Evolutionary conservation across 2,329 filamentous ascomycete genomes (phyloP), one percentile per base, ranked within the genome.

Genomic region (Colletotrichum eleusines): DNA sequence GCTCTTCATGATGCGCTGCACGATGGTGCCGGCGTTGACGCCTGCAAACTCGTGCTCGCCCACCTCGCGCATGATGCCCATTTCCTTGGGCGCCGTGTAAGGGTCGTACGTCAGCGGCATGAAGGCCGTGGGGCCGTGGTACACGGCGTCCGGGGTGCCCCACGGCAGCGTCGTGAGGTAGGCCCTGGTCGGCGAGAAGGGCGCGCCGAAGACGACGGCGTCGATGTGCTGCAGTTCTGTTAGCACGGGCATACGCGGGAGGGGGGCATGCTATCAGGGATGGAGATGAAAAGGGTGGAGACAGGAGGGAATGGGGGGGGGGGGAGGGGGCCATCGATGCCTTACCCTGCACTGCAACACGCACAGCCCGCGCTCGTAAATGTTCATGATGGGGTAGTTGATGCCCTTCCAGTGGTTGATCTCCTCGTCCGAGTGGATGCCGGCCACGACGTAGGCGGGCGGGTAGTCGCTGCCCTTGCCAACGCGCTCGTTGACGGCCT

Each of bases 341-440:
- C 69, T 53, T 60, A 95, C 94, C 81, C 92, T 92, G 85, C 96
- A 99, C 78, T 99, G 96, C 73, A 98, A 84, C 38, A 98, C 95
- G 79, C 96, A 99, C 28, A 99, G 89, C 1, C 95, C 95, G 51
- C 96, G 92, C 85, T 99, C 96, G 77, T 95, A 97, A 68, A 97
- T 95, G 84, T 98, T 99, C 96, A 99, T 99, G 83, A 99, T 98
- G 33, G 96, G 96, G 79, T 98, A 99, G 83, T 99, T 99, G 76
- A 98, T 88, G 44, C 96, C 95, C 83, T 98, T 98, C 92, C 94
- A 97, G 76, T 92, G 86, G 82, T 99, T 99, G 81, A 99, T 97
- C 71, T 97, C 94, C 74, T 92, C 90, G 80, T 99, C 96, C 77
- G 97, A 93, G 81, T 99, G 96, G 31, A 99, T 91, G 59, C 96